These are phyloP conservation scores for Nepenthes gracilis DNA, from an alignment of 148 eudicot genomes.

Conservation along the genomic window DNA sequence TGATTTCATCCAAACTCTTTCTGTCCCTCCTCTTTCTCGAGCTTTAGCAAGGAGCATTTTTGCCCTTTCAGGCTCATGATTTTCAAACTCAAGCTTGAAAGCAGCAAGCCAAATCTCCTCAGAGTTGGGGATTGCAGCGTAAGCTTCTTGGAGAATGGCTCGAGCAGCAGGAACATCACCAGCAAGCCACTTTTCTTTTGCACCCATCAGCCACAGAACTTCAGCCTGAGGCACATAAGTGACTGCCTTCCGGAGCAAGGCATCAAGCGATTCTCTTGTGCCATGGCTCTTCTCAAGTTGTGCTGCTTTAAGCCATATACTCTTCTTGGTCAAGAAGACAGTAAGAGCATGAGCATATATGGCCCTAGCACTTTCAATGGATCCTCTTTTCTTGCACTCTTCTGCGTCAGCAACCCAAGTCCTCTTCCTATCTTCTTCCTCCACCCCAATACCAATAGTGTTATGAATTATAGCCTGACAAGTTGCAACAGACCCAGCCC, in stretches of 20 bases:
- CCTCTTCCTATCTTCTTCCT: slow-evolving; percentile 93
- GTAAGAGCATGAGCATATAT: slow-evolving; percentile 79
- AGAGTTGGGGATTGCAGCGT: slow-evolving; percentile 83
- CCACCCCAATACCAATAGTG: slow-evolving; percentile 77
- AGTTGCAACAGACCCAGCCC: slow-evolving; percentile 78
- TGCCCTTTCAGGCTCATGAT: slow-evolving; percentile 85
- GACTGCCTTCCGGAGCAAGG: slow-evolving; percentile 72
- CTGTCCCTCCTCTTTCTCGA: slow-evolving; percentile 73
- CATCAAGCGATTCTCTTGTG: slow-evolving; percentile 79
- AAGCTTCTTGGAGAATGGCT: slow-evolving; percentile 81
- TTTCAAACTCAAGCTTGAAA: slow-evolving; percentile 89
- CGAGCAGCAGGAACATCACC: slow-evolving; percentile 94
- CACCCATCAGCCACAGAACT: slow-evolving; percentile 93
- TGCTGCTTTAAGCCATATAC: slow-evolving; percentile 94
- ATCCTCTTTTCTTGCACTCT: slow-evolving; percentile 94
- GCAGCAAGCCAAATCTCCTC: slow-evolving; percentile 99
- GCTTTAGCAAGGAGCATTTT: slow-evolving; percentile 87
- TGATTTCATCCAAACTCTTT: slow-evolving; percentile 97
- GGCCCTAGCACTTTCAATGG: slow-evolving; percentile 89
- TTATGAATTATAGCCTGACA: slow-evolving; percentile 74
- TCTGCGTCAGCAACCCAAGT: slow-evolving; percentile 99
- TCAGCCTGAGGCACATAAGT: slow-evolving; percentile 87
- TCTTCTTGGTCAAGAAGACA: slow-evolving; percentile 80
- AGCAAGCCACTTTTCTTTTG: slow-evolving; percentile 98
- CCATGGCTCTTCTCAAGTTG: slow-evolving; percentile 89